Base-by-base conservation (phyloP, 257 asterid genomes). In the Plantago elongata region DNA sequence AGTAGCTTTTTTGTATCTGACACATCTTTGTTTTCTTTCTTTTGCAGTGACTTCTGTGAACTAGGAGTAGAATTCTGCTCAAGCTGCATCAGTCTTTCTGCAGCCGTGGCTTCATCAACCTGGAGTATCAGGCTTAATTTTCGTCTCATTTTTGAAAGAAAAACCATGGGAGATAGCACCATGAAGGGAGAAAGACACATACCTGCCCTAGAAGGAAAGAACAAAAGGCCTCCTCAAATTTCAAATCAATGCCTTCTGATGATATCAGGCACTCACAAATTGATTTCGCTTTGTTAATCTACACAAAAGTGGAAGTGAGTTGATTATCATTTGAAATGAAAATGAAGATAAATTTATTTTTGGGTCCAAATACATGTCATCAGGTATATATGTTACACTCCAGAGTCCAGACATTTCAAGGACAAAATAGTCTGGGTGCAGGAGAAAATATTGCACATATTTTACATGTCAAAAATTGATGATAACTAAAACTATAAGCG, bases 141-240 rank as follows among this genome's bases (percentile, higher is more conserved):
- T 70, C 54, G 30, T 56, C 13, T 9, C 14, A 60, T 45, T n/a
- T 38, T 38, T 30, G 14, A 50, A 45, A 49, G 17, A 67, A 47
- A 45, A 71, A 37, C 51, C 63, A 56, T 11, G 43, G 43, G 9
- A 18, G 18, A 22, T 61, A 18, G 65, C 60, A 67, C 51, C 44
- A 38, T 63, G 61, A 60, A 79, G 54, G 60, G 72, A 66, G 56
- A 51, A 51, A 70, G 56, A 60, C 63, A 43, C 71, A 49, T 75
- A 93, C 99, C 95, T 87, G 97, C 70, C 95, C 95, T 65, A 93
- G 95, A 75, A 93, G 97, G 80, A 79, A 87, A 66, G 89, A 83
- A 75, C 97, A 93, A 66, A 89, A 82, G 66, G 90, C 75, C 84
- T 93, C 99, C 82, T 93, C 99, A 65, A 93, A 82, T 78, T 93